Evolutionary conservation across 345 rosid species (phyloP), one percentile per base, ranked within the genome.

Genomic region (Trapa bicornis): DNA sequence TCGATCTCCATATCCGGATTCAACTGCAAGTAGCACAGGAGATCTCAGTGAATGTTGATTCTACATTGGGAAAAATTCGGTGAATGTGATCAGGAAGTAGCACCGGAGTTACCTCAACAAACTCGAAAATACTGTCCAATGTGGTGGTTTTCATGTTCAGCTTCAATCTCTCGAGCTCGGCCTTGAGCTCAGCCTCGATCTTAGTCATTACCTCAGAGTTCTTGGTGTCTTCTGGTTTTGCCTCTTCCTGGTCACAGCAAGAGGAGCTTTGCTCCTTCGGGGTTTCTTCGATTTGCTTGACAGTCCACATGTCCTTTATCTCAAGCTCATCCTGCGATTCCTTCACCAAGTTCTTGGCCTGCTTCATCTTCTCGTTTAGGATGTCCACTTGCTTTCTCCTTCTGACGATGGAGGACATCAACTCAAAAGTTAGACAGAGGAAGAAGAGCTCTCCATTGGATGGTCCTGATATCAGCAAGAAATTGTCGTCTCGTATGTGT

Each of bases 141-240:
- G 57, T 70, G 52, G 72, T 48, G 32, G 58, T 58, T 50, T 36
- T 73, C 65, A 74, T 67, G 69, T 72, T 76, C 39, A 65, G 35
- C 41, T 66, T 78, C 68, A 81, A 62, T 68, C 75, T 67, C 71
- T 71, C 68, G 8, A 78, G 70, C 62, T 76, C 84, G 37, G 73
- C 82, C 61, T 78, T 80, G 50, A 81, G 78, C 75, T 78, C 76
- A 2, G 75, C 81, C 72, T 78, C 82, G 4, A 76, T 81, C 74
- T 76, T 68, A 37, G 72, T 74, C 75, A 70, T 74, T 36, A 47
- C 67, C 52, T 75, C 70, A 3, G 61, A 52, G 14, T 50, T 71
- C 61, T 54, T 69, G 15, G 64, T 43, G 36, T 67, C 67, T 35
- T 67, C 67, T 35, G 63, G 63, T 11, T 32, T 58, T 58, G 63